Percentiles rank a stretch among this genome's conserved stretches.
Evolutionary conservation across 768 basidiomycete genomes (phyloP).

Genomic region (Tubosaeta sp.): DNA sequence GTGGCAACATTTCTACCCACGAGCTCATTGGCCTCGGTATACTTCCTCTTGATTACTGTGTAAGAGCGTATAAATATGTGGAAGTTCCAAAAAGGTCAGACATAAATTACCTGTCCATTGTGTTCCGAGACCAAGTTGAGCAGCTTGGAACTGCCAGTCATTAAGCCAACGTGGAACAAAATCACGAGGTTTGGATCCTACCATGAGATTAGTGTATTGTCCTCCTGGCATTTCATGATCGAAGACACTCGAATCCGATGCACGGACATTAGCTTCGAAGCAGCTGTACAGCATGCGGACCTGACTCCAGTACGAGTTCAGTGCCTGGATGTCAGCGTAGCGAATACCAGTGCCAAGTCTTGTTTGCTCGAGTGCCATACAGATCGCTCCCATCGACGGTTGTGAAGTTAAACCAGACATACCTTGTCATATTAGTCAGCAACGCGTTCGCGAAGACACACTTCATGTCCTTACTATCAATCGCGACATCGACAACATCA

Average conservation of each 20-base stretch:
- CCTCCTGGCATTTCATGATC: conserved; percentile 99
- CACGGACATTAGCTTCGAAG: conserved; percentile 97
- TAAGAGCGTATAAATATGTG: neutral
- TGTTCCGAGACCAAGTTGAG: conserved; percentile 93
- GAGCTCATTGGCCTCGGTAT: conserved; percentile 95
- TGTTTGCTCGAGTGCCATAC: conserved; percentile 93
- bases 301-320: conserved; percentile 98
- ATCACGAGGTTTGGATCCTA: conserved; percentile 33
- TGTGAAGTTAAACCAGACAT: conserved; percentile 99
- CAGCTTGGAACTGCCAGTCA: conserved; percentile 83
- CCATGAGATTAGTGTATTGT: conserved; percentile 92
- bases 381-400: conserved; percentile 97
- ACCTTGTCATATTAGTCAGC: conserved; percentile 45
- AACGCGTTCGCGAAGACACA: neutral
- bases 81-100: conserved; percentile 6
- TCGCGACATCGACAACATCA: conserved; percentile 96
- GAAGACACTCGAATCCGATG: conserved; percentile 96
- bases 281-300: conserved; percentile 92
- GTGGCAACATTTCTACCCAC: conserved; percentile 41
- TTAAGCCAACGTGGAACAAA: conserved; percentile 19
- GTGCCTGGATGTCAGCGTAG: conserved; percentile 93
- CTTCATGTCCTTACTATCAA: conserved; percentile 73
- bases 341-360: conserved; percentile 91
- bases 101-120: conserved; percentile 77
- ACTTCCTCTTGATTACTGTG: conserved; percentile 94